A percentile compares a stretch with the other conserved stretches of the same genome.
Conservation (phyloP, 371 early-diverging fungal genomes). For the Mucor indicus region DNA sequence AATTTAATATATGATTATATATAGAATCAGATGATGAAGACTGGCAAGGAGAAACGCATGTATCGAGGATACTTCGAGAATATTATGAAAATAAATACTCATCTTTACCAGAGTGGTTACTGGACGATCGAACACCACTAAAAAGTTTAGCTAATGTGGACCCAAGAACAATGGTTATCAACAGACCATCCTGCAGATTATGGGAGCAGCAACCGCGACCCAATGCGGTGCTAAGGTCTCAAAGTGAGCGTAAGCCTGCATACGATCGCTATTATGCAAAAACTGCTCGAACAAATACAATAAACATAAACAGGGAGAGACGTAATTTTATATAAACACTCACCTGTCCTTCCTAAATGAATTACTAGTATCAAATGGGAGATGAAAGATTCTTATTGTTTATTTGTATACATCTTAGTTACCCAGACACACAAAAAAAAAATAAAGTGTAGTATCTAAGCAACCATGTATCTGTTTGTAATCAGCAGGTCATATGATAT, state of each 20-base stretch:
- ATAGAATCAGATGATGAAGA: slow-evolving; percentile 59
- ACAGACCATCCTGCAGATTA: no score
- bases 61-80: slow-evolving; percentile 48
- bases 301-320: no score
- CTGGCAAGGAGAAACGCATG: slow-evolving; percentile 57
- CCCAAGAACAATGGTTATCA: slow-evolving; percentile 7
- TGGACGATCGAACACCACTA: slow-evolving; percentile 19
- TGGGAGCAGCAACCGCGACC: no score
- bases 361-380: no score
- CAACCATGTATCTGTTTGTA: no score
- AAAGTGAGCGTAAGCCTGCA: slow-evolving; percentile 5
- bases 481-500: no score
- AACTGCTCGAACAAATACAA: background rate
- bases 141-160: background rate
- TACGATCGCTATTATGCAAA: background rate
- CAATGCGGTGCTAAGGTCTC: background rate
- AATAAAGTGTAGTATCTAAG: no score
- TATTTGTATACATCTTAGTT: no score
- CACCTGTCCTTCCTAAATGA: no score
- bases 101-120: slow-evolving; percentile 28
- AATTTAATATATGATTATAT: background rate
- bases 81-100: slow-evolving; percentile 37
- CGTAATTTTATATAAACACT: no score
- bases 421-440: no score
- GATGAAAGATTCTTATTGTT: no score